Conservation (phyloP, 805 yeast genomes). For the Ogataea glucozyma region DNA sequence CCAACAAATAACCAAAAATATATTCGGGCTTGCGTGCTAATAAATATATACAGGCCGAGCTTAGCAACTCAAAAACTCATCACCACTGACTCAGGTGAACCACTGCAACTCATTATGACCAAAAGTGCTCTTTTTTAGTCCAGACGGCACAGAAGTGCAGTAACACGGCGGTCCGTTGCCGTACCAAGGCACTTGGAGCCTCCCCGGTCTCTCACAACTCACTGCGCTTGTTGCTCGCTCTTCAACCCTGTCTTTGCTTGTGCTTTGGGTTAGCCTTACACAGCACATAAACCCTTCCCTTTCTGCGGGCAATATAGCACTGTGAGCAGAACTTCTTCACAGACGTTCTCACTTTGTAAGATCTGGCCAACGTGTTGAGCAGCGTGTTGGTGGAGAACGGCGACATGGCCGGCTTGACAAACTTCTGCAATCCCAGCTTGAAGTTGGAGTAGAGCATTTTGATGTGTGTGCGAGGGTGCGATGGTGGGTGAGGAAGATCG, state of each 20-base stretch:
- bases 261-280: conserved; percentile 93
- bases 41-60: too few species aligned
- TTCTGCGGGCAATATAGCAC: conserved; percentile 90
- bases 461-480: background rate
- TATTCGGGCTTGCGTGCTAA: too few species aligned
- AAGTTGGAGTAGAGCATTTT: conserved; percentile 27
- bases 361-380: conserved; percentile 44
- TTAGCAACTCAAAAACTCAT: too few species aligned
- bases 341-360: conserved; percentile 89
- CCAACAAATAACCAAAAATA: too few species aligned
- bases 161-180: too few species aligned
- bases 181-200: too few species aligned
- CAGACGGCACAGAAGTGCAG: too few species aligned
- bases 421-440: conserved; percentile 28
- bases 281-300: conserved; percentile 89
- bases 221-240: background rate
- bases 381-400: conserved; percentile 17
- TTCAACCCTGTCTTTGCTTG: conserved; percentile 85
- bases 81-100: too few species aligned
- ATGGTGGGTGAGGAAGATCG: background rate
- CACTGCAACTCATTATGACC: too few species aligned
- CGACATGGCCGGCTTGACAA: conserved; percentile 18
- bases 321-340: conserved; percentile 92
- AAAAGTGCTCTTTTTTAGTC: too few species aligned
- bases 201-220: background rate